Conservation (phyloP, 148 eudicot genomes). For the Arctostaphylos glauca region DNA sequence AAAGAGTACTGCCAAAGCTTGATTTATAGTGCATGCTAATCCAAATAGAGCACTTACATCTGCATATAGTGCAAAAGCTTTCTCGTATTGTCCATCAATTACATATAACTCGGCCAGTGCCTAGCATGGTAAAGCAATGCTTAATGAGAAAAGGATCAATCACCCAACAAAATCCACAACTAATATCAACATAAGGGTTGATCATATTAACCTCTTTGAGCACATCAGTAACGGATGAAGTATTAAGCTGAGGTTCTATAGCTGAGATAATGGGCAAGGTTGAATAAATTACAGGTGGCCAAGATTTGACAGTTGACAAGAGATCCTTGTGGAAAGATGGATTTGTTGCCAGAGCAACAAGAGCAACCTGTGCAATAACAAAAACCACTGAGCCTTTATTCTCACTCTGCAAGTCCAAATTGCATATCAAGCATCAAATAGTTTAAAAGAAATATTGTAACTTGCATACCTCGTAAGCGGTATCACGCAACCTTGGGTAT, state of each 20-base stretch:
- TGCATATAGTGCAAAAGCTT: constrained; percentile 85
- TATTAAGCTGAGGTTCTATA: constrained; percentile 87
- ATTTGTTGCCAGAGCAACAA: constrained; percentile 76
- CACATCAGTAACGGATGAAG: constrained; percentile 67
- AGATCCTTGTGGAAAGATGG: constrained; percentile 89
- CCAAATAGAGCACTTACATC: constrained; percentile 62
- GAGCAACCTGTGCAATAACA: constrained; percentile 68
- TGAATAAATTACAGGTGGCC: constrained; percentile 88
- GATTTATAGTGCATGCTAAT: neutral
- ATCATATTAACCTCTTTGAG: constrained; percentile 71
- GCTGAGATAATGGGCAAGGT: constrained; percentile 68
- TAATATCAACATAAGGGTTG: constrained; percentile 1
- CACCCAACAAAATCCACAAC: constrained; percentile 15
- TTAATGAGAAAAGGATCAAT: neutral
- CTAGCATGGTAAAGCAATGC: constrained; percentile 36
- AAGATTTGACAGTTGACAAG: constrained; percentile 72
- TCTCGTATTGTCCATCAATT: constrained; percentile 78
- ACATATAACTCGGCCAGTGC: constrained; percentile 91
- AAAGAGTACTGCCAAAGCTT: neutral
- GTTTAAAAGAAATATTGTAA: constrained; percentile 14
- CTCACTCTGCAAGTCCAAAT: constrained; percentile 12
- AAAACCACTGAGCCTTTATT: constrained; percentile 11
- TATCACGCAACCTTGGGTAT: constrained; percentile 82
- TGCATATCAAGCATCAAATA: constrained; percentile 14
- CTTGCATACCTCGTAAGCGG: constrained; percentile 86